These are phyloP conservation scores for Aspergillus tanneri DNA, from an alignment of 2,329 filamentous ascomycete species.

Conservation along the genomic window DNA sequence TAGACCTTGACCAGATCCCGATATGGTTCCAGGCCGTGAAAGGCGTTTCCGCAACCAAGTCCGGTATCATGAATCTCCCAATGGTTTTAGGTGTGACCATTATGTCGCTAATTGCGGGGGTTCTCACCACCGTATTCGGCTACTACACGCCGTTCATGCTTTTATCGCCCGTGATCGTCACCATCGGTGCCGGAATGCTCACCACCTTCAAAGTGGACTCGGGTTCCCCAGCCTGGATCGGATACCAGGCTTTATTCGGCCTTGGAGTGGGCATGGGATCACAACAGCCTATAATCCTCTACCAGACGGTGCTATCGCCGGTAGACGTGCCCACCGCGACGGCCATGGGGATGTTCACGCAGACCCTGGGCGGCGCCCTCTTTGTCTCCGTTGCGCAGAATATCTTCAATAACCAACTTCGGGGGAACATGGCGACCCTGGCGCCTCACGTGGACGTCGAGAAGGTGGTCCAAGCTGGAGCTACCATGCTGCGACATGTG, in stretches of 20 bases:
- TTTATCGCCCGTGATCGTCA: conserved; percentile 30
- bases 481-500: conserved; percentile 36
- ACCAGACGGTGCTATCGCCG: conserved; percentile 34
- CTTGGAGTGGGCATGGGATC: conserved; percentile 38
- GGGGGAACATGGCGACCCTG: conserved; percentile 24
- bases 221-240: conserved; percentile 37
- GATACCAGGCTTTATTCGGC: conserved; percentile 40
- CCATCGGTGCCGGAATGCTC: conserved; percentile 38
- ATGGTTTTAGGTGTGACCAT: conserved; percentile 34
- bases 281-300: conserved; percentile 37
- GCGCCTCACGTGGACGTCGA: conserved; percentile 29
- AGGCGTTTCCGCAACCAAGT: conserved; percentile 32
- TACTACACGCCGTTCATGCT: conserved; percentile 45
- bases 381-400: conserved; percentile 35
- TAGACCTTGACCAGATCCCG: conserved; percentile 35
- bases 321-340: conserved; percentile 38
- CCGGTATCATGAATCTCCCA: conserved; percentile 41
- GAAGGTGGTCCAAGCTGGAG: conserved; percentile 35
- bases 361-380: conserved; percentile 37
- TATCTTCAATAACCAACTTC: conserved; percentile 39
- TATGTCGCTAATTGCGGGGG: conserved; percentile 33
- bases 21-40: conserved; percentile 47
- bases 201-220: conserved; percentile 36
- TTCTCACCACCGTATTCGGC: conserved; percentile 31
- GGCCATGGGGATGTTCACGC: conserved; percentile 37